These are phyloP conservation scores for Pseudognaphalium luteoalbum DNA, from an alignment of 129 eudicot species.

Conservation along the genomic window DNA sequence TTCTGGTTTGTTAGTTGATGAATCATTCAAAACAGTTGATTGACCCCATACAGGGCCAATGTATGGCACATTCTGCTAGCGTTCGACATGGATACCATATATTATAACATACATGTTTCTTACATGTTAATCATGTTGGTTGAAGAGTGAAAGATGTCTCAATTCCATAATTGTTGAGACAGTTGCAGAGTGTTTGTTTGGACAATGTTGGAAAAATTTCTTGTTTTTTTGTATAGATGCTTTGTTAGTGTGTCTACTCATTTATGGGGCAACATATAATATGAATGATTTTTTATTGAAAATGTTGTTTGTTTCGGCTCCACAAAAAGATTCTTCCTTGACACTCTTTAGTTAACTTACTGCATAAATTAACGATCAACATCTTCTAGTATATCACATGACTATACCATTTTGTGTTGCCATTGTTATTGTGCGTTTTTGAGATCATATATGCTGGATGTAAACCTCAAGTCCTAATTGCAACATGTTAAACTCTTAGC, in stretches of 20 bases:
- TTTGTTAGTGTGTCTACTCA: constrained; percentile 17
- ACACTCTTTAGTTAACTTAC: neutral
- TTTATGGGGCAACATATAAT: constrained; percentile 18
- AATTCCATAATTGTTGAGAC: constrained; percentile 21
- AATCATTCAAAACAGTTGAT: constrained; percentile 8
- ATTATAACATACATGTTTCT: constrained; percentile 1
- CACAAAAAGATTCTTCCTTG: neutral
- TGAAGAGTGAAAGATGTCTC: constrained; percentile 15
- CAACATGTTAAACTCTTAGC: neutral
- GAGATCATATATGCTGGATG: too few species aligned
- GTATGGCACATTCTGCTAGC: constrained; percentile 15
- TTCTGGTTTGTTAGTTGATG: constrained; percentile 14
- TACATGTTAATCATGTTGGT: constrained; percentile 15
- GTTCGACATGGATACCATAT: constrained; percentile 19
- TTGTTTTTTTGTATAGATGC: neutral
- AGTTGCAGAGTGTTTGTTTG: constrained; percentile 26
- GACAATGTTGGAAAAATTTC: constrained; percentile 9
- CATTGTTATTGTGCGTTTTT: too few species aligned
- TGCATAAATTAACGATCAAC: neutral
- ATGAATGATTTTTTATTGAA: too few species aligned
- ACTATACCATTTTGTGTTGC: too few species aligned
- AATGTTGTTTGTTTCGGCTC: neutral
- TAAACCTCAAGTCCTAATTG: too few species aligned
- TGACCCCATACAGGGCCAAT: constrained; percentile 23
- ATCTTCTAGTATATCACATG: too few species aligned